These are phyloP conservation scores for Pyricularia sp. DNA, from an alignment of 2,329 filamentous ascomycete species.

Conservation along the genomic window DNA sequence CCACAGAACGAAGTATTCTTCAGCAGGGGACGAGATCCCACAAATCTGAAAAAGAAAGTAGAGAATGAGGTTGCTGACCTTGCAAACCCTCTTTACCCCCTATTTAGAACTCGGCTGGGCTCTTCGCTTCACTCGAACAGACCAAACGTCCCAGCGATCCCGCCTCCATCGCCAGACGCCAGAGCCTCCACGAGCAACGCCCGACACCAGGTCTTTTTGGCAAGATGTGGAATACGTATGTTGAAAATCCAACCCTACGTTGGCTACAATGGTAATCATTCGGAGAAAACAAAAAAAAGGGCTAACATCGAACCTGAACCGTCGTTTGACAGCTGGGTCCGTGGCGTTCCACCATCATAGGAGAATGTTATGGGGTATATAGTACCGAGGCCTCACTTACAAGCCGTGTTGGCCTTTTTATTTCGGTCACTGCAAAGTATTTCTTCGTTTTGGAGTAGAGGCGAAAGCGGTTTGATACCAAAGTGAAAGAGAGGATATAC, in stretches of 20 bases:
- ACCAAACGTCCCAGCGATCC: constrained; percentile 35
- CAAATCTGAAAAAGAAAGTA: constrained; percentile 4
- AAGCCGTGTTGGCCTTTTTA: no score
- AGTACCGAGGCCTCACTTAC: background rate
- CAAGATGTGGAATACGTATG: constrained; percentile 45
- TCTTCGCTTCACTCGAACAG: constrained; percentile 38
- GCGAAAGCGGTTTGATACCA: no score
- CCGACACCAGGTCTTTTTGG: constrained; percentile 35
- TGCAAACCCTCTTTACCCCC: background rate
- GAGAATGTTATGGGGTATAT: background rate
- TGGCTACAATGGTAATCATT: background rate
- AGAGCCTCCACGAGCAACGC: constrained; percentile 42
- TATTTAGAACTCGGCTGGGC: constrained; percentile 15
- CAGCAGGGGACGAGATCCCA: background rate
- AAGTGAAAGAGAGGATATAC: no score
- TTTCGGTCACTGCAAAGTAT: no score
- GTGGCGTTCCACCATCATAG: background rate
- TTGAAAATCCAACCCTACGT: background rate
- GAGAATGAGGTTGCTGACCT: background rate
- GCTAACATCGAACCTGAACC: background rate
- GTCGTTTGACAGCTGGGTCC: constrained; percentile 1
- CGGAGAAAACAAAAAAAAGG: no score
- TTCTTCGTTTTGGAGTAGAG: no score
- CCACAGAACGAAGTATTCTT: background rate
- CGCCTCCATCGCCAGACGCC: constrained; percentile 29